A percentile compares a stretch with the other conserved stretches of the same genome.
Conservation (phyloP, 139 green algal species). For the Haematococcus sp. region DNA sequence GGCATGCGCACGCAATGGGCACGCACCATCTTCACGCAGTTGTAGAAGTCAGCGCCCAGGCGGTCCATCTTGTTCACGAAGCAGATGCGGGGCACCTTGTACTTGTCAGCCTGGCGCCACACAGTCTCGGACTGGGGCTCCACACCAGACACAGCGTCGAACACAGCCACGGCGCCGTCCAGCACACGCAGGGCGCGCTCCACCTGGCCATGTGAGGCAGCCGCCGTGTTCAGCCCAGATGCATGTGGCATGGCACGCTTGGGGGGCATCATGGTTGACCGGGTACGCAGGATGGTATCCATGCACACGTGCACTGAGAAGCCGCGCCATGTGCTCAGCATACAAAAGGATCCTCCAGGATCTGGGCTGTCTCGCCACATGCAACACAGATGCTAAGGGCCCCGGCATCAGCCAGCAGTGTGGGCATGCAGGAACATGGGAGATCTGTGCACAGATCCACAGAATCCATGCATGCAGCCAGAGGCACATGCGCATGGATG, state of each 20-base stretch:
- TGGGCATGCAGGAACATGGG: too few relatives aligned
- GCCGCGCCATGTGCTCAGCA: too few relatives aligned
- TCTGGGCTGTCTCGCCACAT: too few relatives aligned
- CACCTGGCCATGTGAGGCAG: conserved; percentile 57
- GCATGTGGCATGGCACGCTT: too few relatives aligned
- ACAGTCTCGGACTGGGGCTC: conserved; percentile 98
- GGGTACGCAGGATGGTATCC: too few relatives aligned
- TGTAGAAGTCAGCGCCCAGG: conserved; percentile 97
- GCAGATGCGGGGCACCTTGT: conserved; percentile 93
- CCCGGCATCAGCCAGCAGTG: too few relatives aligned
- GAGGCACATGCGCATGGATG: neutral
- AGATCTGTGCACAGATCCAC: too few relatives aligned
- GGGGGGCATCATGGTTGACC: too few relatives aligned
- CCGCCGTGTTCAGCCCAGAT: too few relatives aligned
- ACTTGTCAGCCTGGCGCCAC: conserved; percentile 99
- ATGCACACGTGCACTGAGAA: too few relatives aligned
- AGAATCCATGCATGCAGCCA: neutral
- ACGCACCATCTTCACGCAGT: conserved; percentile 84
- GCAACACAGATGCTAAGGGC: too few relatives aligned
- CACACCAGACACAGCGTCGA: conserved; percentile 95
- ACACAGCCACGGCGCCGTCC: conserved; percentile 94
- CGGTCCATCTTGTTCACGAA: conserved; percentile 99
- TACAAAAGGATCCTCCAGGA: too few relatives aligned
- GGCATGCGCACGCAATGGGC: conserved; percentile 73
- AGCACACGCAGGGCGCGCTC: conserved; percentile 98